phyloP scores from a whole-genome alignment of 768 basidiomycete genomes.

The Boletus pseudopeckii region DNA sequence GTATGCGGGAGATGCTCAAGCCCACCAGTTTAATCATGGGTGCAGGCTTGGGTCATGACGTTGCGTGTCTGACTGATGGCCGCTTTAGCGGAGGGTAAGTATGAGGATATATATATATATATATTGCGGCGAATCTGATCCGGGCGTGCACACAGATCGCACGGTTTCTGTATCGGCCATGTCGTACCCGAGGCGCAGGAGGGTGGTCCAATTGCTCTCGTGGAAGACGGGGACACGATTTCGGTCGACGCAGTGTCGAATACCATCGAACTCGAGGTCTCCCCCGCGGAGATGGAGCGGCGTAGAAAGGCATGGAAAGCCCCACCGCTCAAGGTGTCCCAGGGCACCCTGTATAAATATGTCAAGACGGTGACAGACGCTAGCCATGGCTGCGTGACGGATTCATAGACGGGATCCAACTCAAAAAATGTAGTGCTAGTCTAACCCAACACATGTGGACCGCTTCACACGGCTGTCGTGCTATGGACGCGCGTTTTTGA shows the following conservation, averaged over 20 bases:
- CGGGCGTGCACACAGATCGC: slow-evolving; percentile 55
- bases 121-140: slow-evolving; percentile 14
- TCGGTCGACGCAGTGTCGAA: slow-evolving; percentile 88
- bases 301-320: slow-evolving; percentile 75
- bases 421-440: slow-evolving; percentile 6
- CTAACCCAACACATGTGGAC: slow-evolving; percentile 1
- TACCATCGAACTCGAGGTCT: slow-evolving; percentile 72
- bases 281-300: slow-evolving; percentile 73
- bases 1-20: slow-evolving; percentile 99
- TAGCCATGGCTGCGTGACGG: slow-evolving; percentile 89
- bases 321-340: slow-evolving; percentile 77
- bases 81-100: slow-evolving; percentile 96
- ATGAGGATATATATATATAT: slow-evolving; percentile 10
- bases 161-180: slow-evolving; percentile 96
- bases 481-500: slow-evolving; percentile 48
- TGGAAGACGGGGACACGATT: slow-evolving; percentile 83
- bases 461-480: slow-evolving; percentile 15
- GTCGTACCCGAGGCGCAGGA: slow-evolving; percentile 95
- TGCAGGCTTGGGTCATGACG: slow-evolving; percentile 92
- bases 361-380: slow-evolving; percentile 86
- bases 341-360: slow-evolving; percentile 89
- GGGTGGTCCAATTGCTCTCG: slow-evolving; percentile 89
- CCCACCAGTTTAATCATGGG: slow-evolving; percentile 99
- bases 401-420: slow-evolving; percentile 47
- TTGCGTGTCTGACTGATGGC: slow-evolving; percentile 96